phyloP scores from a whole-genome alignment of 352 stramenopile species.

The Phytophthora sp. region DNA sequence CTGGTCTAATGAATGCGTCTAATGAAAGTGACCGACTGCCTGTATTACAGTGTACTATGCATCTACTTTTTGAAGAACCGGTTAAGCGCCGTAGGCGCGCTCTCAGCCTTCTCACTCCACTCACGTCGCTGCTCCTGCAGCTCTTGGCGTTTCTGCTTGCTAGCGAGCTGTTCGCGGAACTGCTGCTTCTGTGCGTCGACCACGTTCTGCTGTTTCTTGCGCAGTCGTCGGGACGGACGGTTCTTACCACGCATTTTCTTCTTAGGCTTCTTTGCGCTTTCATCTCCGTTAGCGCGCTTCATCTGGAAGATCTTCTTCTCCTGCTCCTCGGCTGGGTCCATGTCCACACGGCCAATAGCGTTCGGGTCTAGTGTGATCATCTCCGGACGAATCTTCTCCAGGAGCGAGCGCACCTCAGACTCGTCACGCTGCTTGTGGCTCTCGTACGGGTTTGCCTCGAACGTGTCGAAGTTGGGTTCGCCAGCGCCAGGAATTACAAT shows the following conservation, averaged over 20 bases:
- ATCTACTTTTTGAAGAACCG: constrained; percentile 89
- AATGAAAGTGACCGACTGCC: constrained; percentile 21
- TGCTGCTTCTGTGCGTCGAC: constrained; percentile 95
- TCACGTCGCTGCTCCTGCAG: constrained; percentile 75
- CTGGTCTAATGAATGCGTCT: constrained; percentile 17
- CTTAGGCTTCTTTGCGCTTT: constrained; percentile 66
- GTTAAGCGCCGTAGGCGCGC: constrained; percentile 80
- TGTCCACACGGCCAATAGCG: constrained; percentile 93
- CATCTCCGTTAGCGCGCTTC: constrained; percentile 79
- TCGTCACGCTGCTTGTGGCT: constrained; percentile 97
- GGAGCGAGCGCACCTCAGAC: constrained; percentile 94
- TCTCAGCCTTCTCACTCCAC: constrained; percentile 82
- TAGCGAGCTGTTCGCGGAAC: constrained; percentile 85
- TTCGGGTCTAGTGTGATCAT: constrained; percentile 98
- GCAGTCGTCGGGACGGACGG: constrained; percentile 96
- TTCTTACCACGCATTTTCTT: constrained; percentile 98
- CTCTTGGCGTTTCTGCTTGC: constrained; percentile 78
- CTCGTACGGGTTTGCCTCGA: constrained; percentile 98
- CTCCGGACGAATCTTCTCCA: constrained; percentile 98
- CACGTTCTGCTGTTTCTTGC: constrained; percentile 99
- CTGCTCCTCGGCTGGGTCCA: constrained; percentile 87
- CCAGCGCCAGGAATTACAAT: constrained; percentile 96
- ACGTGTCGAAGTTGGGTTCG: constrained; percentile 98
- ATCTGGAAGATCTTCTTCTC: constrained; percentile 83
- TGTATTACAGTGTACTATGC: constrained; percentile 36